These are phyloP conservation scores for Obba rivulosa DNA, from an alignment of 768 basidiomycete species.

Conservation along the genomic window DNA sequence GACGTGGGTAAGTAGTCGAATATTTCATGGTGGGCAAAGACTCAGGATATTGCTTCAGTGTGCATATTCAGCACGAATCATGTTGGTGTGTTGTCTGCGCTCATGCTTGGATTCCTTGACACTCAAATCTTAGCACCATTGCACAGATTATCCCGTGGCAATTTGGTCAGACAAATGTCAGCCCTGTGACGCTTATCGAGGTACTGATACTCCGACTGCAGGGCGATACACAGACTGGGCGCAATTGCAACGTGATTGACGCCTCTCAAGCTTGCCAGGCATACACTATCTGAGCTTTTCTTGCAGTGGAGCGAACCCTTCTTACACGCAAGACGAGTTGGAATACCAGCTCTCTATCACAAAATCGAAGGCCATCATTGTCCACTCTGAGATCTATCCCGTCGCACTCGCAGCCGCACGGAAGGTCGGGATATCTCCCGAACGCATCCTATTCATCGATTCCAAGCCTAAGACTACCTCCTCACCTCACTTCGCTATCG, in stretches of 20 bases:
- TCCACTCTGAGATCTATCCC: slow-evolving; percentile 15
- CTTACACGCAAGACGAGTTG: slow-evolving; percentile 23
- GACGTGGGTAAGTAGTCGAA: slow-evolving; percentile 30
- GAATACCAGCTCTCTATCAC: slow-evolving; percentile 21
- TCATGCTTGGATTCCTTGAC: neutral
- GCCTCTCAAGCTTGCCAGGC: neutral
- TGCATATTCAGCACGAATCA: slow-evolving; percentile 21
- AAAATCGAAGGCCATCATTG: slow-evolving; percentile 16
- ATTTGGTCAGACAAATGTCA: slow-evolving; percentile 7
- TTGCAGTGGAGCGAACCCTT: slow-evolving; percentile 23
- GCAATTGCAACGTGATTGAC: slow-evolving; percentile 47
- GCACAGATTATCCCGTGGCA: slow-evolving; percentile 9
- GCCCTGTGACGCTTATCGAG: neutral
- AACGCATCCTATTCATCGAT: slow-evolving; percentile 17
- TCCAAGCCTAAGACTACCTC: neutral
- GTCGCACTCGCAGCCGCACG: slow-evolving; percentile 16
- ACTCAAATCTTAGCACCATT: neutral
- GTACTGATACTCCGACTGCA: neutral
- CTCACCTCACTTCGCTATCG: slow-evolving; percentile 31
- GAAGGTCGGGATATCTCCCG: slow-evolving; percentile 9
- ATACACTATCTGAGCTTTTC: neutral
- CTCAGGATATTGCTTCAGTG: slow-evolving; percentile 4
- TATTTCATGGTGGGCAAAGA: no score
- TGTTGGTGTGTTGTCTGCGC: slow-evolving; percentile 16
- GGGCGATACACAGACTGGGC: slow-evolving; percentile 50